A percentile compares a stretch with the other conserved stretches of the same genome.
phyloP scores from a whole-genome alignment of 768 basidiomycete genomes.

The Termitomyces sp. region DNA sequence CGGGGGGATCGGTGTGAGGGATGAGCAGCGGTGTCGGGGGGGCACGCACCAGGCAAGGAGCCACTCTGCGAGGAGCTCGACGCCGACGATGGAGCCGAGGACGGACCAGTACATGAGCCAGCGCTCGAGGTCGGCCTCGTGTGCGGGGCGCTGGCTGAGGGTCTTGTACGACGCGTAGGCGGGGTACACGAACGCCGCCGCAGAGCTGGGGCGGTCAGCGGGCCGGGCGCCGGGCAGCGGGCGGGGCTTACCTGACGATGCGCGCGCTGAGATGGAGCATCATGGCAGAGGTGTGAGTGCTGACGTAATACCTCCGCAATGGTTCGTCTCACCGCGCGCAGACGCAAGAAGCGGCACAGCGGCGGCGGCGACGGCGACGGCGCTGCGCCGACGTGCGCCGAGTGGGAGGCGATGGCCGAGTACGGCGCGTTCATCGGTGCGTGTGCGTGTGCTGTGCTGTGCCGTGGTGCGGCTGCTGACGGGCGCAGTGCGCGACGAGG shows the following conservation, averaged over 20 bases:
- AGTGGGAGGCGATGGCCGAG: conserved; percentile 13
- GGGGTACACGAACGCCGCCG: conserved; percentile 81
- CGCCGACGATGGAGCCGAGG: conserved; percentile 71
- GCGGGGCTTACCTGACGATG: conserved; percentile 32
- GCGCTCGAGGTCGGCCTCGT: conserved; percentile 79
- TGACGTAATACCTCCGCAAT: not conserved
- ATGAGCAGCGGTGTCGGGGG: not conserved
- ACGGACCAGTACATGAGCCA: conserved; percentile 99
- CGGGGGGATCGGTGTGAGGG: not conserved
- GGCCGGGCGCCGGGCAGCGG: too few species aligned
- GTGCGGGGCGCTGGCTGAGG: conserved; percentile 79
- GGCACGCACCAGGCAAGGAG: conserved; percentile 71
- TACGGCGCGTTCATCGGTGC: conserved; percentile 22
- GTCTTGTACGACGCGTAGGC: conserved; percentile 97
- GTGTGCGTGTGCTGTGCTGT: not conserved
- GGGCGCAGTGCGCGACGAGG: conserved; percentile 23
- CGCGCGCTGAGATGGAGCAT: conserved; percentile 39
- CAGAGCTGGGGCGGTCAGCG: conserved; percentile 36
- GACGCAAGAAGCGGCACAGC: not conserved
- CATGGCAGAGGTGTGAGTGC: not conserved
- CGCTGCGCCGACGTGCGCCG: conserved; percentile 4
- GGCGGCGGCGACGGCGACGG: too few species aligned
- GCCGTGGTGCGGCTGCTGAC: not conserved
- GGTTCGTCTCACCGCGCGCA: conserved; percentile 8
- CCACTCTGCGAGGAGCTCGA: conserved; percentile 88